These are phyloP conservation scores for Talaromyces rugulosus DNA, from an alignment of 2,329 filamentous ascomycete genomes.

Conservation along the genomic window DNA sequence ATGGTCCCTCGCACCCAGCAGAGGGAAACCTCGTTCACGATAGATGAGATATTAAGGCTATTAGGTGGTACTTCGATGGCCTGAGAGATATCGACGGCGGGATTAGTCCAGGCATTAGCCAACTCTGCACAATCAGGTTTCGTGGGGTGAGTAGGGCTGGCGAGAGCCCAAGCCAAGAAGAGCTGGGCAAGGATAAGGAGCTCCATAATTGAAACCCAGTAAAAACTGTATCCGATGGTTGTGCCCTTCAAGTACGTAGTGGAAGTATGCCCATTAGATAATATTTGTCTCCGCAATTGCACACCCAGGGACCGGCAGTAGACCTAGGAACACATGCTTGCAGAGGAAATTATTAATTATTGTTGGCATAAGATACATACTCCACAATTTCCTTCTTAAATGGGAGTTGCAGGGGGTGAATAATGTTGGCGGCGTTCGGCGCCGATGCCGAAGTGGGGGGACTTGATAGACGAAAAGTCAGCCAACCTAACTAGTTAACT, in stretches of 20 bases:
- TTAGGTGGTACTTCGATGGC: neutral
- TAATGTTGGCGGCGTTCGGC: neutral
- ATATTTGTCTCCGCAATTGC: neutral
- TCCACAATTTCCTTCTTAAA: too few species aligned
- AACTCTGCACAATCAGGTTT: neutral
- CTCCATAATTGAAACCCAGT: neutral
- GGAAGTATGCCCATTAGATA: too few species aligned
- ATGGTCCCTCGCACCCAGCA: neutral
- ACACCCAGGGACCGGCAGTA: neutral
- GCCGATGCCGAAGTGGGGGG: neutral
- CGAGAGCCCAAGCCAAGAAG: neutral
- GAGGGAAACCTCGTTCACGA: neutral
- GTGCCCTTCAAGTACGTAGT: too few species aligned
- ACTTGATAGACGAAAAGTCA: neutral
- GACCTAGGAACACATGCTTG: neutral
- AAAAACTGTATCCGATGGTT: too few species aligned
- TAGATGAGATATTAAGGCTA: neutral
- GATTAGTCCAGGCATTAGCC: neutral
- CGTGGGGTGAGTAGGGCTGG: neutral
- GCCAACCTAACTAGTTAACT: neutral
- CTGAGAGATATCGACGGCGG: neutral
- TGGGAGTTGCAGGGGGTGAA: neutral
- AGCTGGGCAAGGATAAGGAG: neutral
- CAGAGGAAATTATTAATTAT: too few species aligned
- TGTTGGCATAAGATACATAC: too few species aligned